Conservation (phyloP, 1,284 basidiomycete genomes). For the Moesziomyces sp. region DNA sequence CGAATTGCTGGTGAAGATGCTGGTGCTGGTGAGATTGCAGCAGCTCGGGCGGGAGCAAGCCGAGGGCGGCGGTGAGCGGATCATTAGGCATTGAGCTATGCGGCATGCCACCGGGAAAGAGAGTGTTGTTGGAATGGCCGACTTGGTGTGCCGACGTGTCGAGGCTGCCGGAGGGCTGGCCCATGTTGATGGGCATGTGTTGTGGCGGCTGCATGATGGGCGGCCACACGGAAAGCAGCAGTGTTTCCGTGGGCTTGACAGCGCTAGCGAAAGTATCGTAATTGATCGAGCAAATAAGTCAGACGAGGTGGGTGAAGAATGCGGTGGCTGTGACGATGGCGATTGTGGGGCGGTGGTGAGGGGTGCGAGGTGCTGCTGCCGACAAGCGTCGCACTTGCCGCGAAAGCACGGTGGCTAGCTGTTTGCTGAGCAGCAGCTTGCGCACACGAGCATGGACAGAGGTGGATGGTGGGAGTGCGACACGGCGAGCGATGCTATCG, state of each 20-base stretch:
- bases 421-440: slow-evolving; percentile 24
- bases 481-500: neutral
- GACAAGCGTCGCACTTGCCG: slow-evolving; percentile 26
- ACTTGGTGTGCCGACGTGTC: slow-evolving; percentile 17
- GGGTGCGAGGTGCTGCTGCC: slow-evolving; percentile 9
- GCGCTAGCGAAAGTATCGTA: too few species aligned
- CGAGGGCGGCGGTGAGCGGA: slow-evolving; percentile 32
- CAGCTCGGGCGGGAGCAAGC: slow-evolving; percentile 28
- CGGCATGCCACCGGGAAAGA: slow-evolving; percentile 21
- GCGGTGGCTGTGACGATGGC: too few species aligned
- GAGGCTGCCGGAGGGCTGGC: slow-evolving; percentile 8
- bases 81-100: slow-evolving; percentile 21
- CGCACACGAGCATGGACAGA: slow-evolving; percentile 12
- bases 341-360: neutral
- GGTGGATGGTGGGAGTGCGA: slow-evolving; percentile 4
- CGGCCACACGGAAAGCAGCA: neutral
- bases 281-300: too few species aligned
- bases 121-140: slow-evolving; percentile 9
- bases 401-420: slow-evolving; percentile 32
- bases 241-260: neutral
- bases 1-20: slow-evolving; percentile 27
- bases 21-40: slow-evolving; percentile 32
- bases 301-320: too few species aligned
- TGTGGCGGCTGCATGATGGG: slow-evolving; percentile 35
- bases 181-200: slow-evolving; percentile 36